A percentile compares a stretch with the other conserved stretches of the same genome.
These are phyloP conservation scores for Mariannaea elegans DNA, from an alignment of 2,329 filamentous ascomycete species.

Conservation along the genomic window DNA sequence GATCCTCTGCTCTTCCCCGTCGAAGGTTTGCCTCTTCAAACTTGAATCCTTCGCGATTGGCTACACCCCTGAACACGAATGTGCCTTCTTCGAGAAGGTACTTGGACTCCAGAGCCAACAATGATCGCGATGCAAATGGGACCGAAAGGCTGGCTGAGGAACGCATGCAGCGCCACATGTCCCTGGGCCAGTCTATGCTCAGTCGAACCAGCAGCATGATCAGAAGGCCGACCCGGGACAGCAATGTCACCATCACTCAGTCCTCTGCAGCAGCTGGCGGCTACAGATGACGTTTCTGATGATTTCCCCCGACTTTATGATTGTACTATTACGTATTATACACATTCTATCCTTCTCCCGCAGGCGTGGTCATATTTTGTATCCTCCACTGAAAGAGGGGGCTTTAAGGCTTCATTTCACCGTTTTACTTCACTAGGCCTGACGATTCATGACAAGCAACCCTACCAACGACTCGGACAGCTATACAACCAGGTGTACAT, in stretches of 20 bases:
- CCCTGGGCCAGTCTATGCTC: constrained; percentile 54
- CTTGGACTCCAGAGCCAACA: constrained; percentile 53
- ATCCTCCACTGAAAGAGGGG: constrained; percentile 36
- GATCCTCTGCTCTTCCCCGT: constrained; percentile 54
- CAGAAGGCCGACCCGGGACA: constrained; percentile 54
- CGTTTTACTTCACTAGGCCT: constrained; percentile 29
- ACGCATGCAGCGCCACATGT: constrained; percentile 50
- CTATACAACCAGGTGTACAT: constrained; percentile 31
- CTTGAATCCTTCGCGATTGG: constrained; percentile 56
- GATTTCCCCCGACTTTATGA: constrained; percentile 39
- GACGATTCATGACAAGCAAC: constrained; percentile 37
- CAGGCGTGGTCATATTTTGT: constrained; percentile 45
- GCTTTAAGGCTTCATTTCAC: constrained; percentile 20
- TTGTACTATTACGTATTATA: constrained; percentile 35
- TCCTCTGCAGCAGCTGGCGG: constrained; percentile 51
- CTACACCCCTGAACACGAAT: constrained; percentile 49
- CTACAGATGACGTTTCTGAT: constrained; percentile 55
- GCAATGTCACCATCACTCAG: constrained; percentile 44
- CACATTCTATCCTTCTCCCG: constrained; percentile 38
- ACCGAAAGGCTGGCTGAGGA: constrained; percentile 38
- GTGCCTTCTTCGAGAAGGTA: constrained; percentile 56
- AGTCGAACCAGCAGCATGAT: constrained; percentile 58
- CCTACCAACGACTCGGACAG: constrained; percentile 16
- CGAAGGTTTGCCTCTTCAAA: constrained; percentile 62
- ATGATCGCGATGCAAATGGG: constrained; percentile 50